Percentiles rank a stretch among this genome's conserved stretches.
Evolutionary conservation across 495 filamentous ascomycete genomes (phyloP).

Genomic region (Daldinia grandis): DNA sequence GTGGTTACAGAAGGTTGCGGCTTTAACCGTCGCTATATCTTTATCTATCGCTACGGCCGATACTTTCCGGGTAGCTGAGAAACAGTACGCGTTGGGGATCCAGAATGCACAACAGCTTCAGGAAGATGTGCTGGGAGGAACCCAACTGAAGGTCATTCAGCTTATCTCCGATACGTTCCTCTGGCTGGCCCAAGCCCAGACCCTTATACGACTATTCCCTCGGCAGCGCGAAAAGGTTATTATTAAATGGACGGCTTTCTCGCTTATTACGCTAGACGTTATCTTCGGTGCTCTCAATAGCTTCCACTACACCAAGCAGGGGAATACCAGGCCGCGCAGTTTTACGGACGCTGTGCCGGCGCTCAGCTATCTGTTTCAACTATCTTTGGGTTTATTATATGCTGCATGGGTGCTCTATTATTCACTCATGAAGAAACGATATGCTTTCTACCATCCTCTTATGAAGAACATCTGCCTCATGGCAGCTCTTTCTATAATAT

Average conservation of each 20-base stretch:
- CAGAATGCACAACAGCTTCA: conserved; percentile 77
- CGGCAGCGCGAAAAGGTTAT: conserved; percentile 96
- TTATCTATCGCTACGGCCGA: conserved; percentile 91
- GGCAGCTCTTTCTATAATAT: conserved; percentile 77
- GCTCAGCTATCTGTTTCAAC: conserved; percentile 90
- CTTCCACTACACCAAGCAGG: conserved; percentile 70
- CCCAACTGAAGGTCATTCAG: conserved; percentile 85
- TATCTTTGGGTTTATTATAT: conserved; percentile 88
- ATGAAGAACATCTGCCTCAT: conserved; percentile 93
- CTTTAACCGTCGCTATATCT: conserved; percentile 87
- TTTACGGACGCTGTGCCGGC: conserved; percentile 92
- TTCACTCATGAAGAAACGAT: conserved; percentile 87
- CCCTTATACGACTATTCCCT: conserved; percentile 92
- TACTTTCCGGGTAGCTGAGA: conserved; percentile 82
- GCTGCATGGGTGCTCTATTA: conserved; percentile 97
- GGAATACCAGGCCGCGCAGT: conserved; percentile 68
- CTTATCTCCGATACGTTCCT: conserved; percentile 94
- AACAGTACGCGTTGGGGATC: conserved; percentile 76
- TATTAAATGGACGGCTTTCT: conserved; percentile 98
- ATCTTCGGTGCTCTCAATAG: conserved; percentile 89
- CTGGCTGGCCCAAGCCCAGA: conserved; percentile 97
- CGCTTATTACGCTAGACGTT: conserved; percentile 87
- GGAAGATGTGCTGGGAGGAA: conserved; percentile 76
- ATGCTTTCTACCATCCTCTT: conserved; percentile 90
- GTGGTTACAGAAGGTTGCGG: conserved; percentile 95